phyloP scores from a whole-genome alignment of 2,329 filamentous ascomycete genomes.

The Fusarium drepaniforme region DNA sequence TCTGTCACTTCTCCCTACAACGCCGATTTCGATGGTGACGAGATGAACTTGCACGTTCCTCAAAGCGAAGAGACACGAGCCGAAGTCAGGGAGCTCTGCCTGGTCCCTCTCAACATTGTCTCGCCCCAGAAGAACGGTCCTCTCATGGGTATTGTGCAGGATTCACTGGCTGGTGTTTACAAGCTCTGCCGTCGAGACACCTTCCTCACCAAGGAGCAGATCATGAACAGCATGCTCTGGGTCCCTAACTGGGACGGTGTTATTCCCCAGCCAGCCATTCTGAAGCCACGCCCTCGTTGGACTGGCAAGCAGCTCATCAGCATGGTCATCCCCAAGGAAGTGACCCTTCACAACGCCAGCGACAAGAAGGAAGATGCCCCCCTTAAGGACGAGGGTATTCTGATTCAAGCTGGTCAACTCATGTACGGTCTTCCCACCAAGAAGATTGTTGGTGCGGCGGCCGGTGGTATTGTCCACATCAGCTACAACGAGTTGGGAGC shows the following conservation, averaged over 20 bases:
- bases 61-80: conserved; percentile 97
- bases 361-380: conserved; percentile 73
- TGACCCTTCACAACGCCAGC: conserved; percentile 78
- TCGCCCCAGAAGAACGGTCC: conserved; percentile 97
- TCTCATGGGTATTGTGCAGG: conserved; percentile 99
- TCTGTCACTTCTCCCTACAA: conserved; percentile 99
- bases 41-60: conserved; percentile 99
- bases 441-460: conserved; percentile 91
- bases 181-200: conserved; percentile 95
- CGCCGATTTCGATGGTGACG: conserved; percentile 99
- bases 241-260: conserved; percentile 97
- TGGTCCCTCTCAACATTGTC: conserved; percentile 99
- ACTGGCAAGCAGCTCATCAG: conserved; percentile 98
- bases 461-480: conserved; percentile 93
- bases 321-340: conserved; percentile 87
- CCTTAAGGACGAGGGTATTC: conserved; percentile 79
- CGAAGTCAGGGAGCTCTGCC: conserved; percentile 92
- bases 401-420: conserved; percentile 89
- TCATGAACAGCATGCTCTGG: conserved; percentile 98
- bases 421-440: conserved; percentile 93
- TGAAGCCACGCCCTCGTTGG: conserved; percentile 94
- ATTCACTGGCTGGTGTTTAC: conserved; percentile 95
- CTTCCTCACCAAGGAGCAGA: conserved; percentile 88
- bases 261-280: conserved; percentile 91
- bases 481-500: conserved; percentile 96